phyloP scores from a whole-genome alignment of 208 protist genomes.

The Trypanosoma vivax region DNA sequence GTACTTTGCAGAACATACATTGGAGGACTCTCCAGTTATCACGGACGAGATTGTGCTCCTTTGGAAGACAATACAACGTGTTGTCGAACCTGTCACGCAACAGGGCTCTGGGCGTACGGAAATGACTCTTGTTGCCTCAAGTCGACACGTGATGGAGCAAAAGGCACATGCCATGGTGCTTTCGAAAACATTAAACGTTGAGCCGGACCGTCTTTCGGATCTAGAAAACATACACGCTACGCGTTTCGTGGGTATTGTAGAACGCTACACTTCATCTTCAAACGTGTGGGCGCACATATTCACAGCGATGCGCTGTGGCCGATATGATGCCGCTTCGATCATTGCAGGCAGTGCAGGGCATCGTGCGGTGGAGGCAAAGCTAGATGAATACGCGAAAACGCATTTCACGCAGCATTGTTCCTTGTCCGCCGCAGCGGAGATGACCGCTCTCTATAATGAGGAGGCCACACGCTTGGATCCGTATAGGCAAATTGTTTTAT shows the following conservation, averaged over 20 bases:
- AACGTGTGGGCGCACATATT: slow-evolving; percentile 64
- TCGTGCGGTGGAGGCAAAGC: slow-evolving; percentile 24
- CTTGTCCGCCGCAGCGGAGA: slow-evolving; percentile 27
- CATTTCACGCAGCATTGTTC: slow-evolving; percentile 25
- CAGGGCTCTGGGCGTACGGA: slow-evolving; percentile 30
- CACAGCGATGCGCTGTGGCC: slow-evolving; percentile 65
- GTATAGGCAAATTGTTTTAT: slow-evolving; percentile 64
- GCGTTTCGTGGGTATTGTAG: slow-evolving; percentile 45
- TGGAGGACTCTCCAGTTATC: slow-evolving; percentile 26
- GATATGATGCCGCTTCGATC: slow-evolving; percentile 64
- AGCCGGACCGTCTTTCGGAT: slow-evolving; percentile 45
- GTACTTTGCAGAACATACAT: slow-evolving; percentile 41
- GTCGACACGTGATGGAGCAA: slow-evolving; percentile 59
- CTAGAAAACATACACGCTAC: slow-evolving; percentile 38
- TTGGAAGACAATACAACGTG: slow-evolving; percentile 43
- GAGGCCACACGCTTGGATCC: slow-evolving; percentile 36
- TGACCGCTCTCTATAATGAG: slow-evolving; percentile 58
- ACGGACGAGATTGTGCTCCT: slow-evolving; percentile 45
- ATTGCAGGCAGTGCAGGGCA: slow-evolving; percentile 33
- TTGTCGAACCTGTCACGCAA: slow-evolving; percentile 41
- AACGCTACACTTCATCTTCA: slow-evolving; percentile 26
- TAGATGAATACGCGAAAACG: slow-evolving; percentile 26
- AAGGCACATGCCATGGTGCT: slow-evolving; percentile 47
- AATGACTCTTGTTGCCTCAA: slow-evolving; percentile 57
- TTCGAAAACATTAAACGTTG: slow-evolving; percentile 35